phyloP scores from a whole-genome alignment of 2,329 filamentous ascomycete genomes.

The Sarocladium kiliense region DNA sequence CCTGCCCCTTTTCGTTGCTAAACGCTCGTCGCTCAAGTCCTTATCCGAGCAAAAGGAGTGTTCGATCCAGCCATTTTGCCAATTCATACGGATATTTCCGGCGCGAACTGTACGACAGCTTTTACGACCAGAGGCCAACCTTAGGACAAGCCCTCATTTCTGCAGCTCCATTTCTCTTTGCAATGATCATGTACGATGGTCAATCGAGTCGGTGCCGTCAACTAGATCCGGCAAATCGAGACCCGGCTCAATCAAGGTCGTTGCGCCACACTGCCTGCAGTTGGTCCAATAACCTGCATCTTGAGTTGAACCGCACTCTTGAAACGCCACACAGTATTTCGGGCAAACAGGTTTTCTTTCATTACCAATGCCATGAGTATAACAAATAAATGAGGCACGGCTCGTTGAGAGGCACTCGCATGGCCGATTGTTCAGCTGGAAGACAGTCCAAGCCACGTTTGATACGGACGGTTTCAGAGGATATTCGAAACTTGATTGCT shows the following conservation, averaged over 20 bases:
- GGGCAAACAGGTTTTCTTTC: background rate
- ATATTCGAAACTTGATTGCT: background rate
- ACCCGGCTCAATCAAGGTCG: background rate
- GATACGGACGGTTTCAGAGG: background rate
- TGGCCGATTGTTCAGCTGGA: background rate
- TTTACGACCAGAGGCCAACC: no score
- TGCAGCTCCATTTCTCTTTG: no score
- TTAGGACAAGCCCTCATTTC: no score
- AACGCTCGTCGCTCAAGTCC: background rate
- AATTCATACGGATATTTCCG: no score
- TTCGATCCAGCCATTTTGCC: no score
- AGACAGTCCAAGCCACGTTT: no score
- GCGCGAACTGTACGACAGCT: no score
- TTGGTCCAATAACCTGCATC: background rate
- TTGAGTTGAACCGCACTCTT: background rate
- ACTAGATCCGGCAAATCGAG: background rate
- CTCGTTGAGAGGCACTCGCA: background rate
- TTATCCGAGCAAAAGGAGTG: no score
- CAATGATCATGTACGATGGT: no score
- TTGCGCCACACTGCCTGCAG: background rate
- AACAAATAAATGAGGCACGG: slow-evolving; percentile 1
- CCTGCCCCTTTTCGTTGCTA: background rate
- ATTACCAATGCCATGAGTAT: background rate
- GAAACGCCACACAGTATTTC: background rate
- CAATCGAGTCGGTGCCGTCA: no score